Base-by-base conservation (phyloP, 768 basidiomycete species). In the Hirschioporus abietinus region DNA sequence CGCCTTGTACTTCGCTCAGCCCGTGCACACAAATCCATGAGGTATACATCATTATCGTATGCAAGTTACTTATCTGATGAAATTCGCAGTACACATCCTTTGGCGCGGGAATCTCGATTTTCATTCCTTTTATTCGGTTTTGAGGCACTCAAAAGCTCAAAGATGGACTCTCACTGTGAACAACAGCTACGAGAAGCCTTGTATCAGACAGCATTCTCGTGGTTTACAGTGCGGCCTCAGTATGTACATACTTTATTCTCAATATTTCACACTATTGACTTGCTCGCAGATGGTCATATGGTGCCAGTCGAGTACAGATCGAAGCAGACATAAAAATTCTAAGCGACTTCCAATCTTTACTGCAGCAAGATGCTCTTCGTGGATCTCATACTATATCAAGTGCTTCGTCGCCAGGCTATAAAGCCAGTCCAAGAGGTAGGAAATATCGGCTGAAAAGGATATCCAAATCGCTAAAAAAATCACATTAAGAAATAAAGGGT, bases 161-260 rank as follows among this genome's bases (percentile, higher is more conserved):
- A 88, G 69, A 80, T 97, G 69, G 96, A 99, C 74, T 80, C 86
- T 0, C 87, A 87, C 68, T 90, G 92, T 65, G 96, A 99, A 76
- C 83, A 88, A 70, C 72, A 82, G 24, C 77, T 95, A 35, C 85
- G 97, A 58, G 86, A 92, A 70, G 81, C 81, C 63, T 78, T 99
- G 7, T 99, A 95, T 75, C 76, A 78, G 6, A 85, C 88, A 1
- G 95, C 94, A 1, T 93, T 93, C 71, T 85, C 88, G 3, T 99
- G 96, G 97, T 99, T 99, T 78, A 80, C 90, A n/a, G 85, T 90
- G 62, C 85, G 91, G n/a, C 91, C 95, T 9, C 94, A 95, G 96
- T 97, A 76, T 76, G 93, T 72, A 18, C 9, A 36, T 59, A 42
- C 3, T 35, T 52, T 64, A 58, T n/a, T 24, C 42, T 7, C 61